Base-by-base conservation (phyloP, 441 rosid species). In the Flueggea neowawraea region DNA sequence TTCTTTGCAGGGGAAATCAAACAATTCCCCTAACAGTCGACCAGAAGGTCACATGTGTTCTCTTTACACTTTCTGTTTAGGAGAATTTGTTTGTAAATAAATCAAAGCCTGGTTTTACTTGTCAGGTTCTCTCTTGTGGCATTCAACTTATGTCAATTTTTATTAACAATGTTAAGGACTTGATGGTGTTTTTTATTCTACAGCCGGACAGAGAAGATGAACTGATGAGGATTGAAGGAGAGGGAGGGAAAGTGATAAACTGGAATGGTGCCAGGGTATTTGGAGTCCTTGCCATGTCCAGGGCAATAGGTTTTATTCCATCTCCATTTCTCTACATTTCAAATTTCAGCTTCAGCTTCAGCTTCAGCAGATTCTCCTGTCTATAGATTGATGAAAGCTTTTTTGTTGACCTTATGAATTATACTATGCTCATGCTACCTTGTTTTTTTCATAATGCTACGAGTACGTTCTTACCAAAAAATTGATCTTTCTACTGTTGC, bases 271-370 rank as follows among this genome's bases (percentile, higher is more conserved):
- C 86, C 58, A 73, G 94, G 73, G 94, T 87, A 6, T 71, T 82
- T 33, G 94, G 94, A 58, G 90, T 87, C 73, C 88, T 87, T 58
- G 85, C 90, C 52, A 87, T 87, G 94, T 87, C 94, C 72, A 78
- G 90, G 67, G 86, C 87, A 45, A 84, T 86, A 78, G 89, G 92
- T 86, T 78, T 62, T 17, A 13, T 55, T 74, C 65, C 54, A 45
- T 64, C 62, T 62, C 71, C 59, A n/a, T 12, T 52, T 32, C 64
- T 58, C 22, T 44, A 1, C 56, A 11, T 43, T 43, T 11, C 45
- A 43, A 43, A 43, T 43, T 43, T 43, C 12, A 11, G 8, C 45
- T n/a, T n/a, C n/a, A n/a, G n/a, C n/a, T n/a, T n/a, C n/a, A n/a
- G n/a, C n/a, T 3, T 43, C 10, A 43, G 45, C 45, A 43, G 1